These are phyloP conservation scores for Iris macrosiphon DNA, from an alignment of 106 monocot genomes.

Conservation along the genomic window DNA sequence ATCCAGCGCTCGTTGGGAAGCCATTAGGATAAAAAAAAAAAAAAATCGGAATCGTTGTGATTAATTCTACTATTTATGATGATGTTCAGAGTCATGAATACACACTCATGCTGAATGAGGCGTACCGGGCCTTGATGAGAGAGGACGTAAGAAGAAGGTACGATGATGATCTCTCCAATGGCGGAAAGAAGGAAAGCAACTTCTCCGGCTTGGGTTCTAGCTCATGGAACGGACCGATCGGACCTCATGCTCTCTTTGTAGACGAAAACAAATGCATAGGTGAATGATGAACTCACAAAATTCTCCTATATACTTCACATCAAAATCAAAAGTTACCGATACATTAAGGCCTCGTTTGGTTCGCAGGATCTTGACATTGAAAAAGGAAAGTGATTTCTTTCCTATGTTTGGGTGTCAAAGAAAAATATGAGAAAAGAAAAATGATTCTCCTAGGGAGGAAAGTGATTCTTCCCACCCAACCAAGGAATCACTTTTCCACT, in stretches of 20 bases:
- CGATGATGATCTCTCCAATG: conserved; percentile 1
- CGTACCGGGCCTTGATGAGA: conserved; percentile 25
- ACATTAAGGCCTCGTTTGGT: no score
- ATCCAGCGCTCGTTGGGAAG: no score
- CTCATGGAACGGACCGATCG: conserved; percentile 38
- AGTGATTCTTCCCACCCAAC: no score
- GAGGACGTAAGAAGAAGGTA: conserved; percentile 10
- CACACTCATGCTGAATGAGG: conserved; percentile 33
- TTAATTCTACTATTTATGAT: background rate
- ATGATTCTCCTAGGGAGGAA: no score
- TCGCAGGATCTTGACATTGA: no score
- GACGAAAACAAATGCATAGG: conserved; percentile 41
- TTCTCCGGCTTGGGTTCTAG: conserved; percentile 26
- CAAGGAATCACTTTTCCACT: no score
- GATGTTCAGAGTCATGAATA: conserved; percentile 33
- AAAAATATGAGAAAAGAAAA: no score
- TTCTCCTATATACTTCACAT: no score
- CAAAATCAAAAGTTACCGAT: background rate
- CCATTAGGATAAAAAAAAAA: no score
- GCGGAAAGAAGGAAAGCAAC: conserved; percentile 6
- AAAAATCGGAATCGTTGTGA: no score
- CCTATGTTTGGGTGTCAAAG: no score
- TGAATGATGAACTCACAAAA: background rate
- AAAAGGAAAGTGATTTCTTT: no score
- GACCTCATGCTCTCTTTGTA: conserved; percentile 30